phyloP scores from a whole-genome alignment of 2,329 filamentous ascomycete species.

The Colletotrichum sojae region DNA sequence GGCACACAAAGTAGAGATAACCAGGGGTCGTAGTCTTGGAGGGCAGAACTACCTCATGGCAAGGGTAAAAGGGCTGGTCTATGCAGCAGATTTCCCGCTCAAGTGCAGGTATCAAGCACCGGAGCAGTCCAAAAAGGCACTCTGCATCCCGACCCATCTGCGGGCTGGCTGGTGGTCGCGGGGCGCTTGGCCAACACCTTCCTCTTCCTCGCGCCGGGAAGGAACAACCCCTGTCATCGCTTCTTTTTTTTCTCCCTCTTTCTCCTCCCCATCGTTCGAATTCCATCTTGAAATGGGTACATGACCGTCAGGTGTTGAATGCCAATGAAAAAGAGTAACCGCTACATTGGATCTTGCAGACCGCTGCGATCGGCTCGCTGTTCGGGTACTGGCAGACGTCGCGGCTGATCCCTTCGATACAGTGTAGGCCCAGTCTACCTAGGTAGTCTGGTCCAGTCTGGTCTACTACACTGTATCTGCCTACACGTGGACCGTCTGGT shows the following conservation, averaged over 20 bases:
- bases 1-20: constrained; percentile 18
- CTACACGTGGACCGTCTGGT: constrained; percentile 6
- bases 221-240: constrained; percentile 17
- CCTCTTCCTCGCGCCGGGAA: constrained; percentile 23
- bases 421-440: too few relatives aligned
- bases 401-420: neutral
- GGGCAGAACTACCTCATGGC: neutral
- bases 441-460: constrained; percentile 2
- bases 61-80: constrained; percentile 18
- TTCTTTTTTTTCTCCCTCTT: constrained; percentile 1
- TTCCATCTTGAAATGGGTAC: too few relatives aligned
- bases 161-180: constrained; percentile 37
- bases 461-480: constrained; percentile 9
- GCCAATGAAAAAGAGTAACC: neutral
- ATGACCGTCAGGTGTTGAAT: too few relatives aligned
- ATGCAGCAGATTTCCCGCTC: constrained; percentile 23
- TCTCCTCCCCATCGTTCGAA: neutral
- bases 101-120: constrained; percentile 23
- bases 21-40: neutral
- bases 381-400: constrained; percentile 23
- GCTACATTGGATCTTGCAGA: too few relatives aligned
- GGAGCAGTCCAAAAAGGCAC: constrained; percentile 10
- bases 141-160: constrained; percentile 34
- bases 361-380: too few relatives aligned
- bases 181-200: constrained; percentile 30